Evolutionary conservation across 2,329 filamentous ascomycete genomes (phyloP).

Genomic region (Bipolaris oryzae): DNA sequence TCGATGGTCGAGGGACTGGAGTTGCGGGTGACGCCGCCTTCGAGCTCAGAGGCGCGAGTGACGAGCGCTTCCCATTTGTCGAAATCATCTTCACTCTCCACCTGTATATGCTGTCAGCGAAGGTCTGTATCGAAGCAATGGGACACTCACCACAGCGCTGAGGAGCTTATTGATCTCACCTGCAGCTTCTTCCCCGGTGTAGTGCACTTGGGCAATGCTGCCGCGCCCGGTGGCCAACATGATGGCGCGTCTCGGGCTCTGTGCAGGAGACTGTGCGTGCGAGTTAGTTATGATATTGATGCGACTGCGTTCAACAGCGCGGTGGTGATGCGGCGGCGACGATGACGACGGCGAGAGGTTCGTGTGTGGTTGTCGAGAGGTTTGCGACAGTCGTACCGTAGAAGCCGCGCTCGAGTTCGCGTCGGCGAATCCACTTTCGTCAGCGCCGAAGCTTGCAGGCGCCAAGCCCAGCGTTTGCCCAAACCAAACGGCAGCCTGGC

Average conservation of each 20-base stretch:
- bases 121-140: background rate
- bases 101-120: constrained; percentile 48
- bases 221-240: constrained; percentile 42
- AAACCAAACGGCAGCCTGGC: constrained; percentile 10
- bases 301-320: constrained; percentile 13
- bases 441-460: constrained; percentile 12
- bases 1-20: constrained; percentile 93
- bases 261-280: constrained; percentile 1
- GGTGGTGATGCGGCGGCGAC: constrained; percentile 4
- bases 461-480: constrained; percentile 3
- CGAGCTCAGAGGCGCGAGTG: constrained; percentile 78
- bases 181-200: constrained; percentile 44
- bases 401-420: constrained; percentile 21
- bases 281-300: constrained; percentile 10
- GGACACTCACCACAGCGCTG: constrained; percentile 71
- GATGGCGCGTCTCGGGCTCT: constrained; percentile 12
- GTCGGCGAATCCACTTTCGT: constrained; percentile 20
- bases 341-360: too few species aligned
- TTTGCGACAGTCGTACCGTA: constrained; percentile 15
- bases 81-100: constrained; percentile 83
- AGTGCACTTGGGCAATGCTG: constrained; percentile 38
- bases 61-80: constrained; percentile 95
- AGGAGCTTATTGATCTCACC: constrained; percentile 77
- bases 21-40: constrained; percentile 94
- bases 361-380: constrained; percentile 3